Base-by-base conservation (phyloP, 768 basidiomycete species). In the Rhodosporidiobolus sp. region DNA sequence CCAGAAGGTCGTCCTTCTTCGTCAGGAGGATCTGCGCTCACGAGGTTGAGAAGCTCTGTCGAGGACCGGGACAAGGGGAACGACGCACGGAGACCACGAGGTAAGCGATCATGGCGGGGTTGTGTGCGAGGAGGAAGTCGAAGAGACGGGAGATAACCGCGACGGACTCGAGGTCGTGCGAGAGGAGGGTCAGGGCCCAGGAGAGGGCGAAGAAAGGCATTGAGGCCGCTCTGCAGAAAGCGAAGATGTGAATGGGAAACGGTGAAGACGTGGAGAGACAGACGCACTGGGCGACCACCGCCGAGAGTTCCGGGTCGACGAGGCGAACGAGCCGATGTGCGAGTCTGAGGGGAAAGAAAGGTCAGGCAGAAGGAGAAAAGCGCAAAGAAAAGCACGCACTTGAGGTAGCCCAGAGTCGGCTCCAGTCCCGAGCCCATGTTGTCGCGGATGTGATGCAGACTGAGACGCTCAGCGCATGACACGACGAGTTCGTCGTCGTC, bases 141-240 rank as follows among this genome's bases (percentile, higher is more conserved):
- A 84, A 84, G 32, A 83, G 77, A 28, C 83, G 74, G 34, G 82
- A 80, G 35, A 82, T 76, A 43, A 82, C 79, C 26, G 79, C 73
- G 7, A 82, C 72, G 14, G 79, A 80, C 67, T 82, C 80, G 65
- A 83, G 72, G 67, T 84, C 83, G 79, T 84, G 83, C 9, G 81
- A 80, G 73, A 84, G 82, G 24, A 84, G 75, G 19, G 82, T 83
- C 6, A 84, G 73, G 1, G 83, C 79, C 83, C 83, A 83, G 2
- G 83, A 83, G 1, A 84, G 76, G 0, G 83, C 82, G 69, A 84
- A 84, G 78, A 82, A 83, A 0, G 83, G 83, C 22, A 83, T 76
- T 16, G 82, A 80, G 0, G 82, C 81, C 17, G 81, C 81, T 45
- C 77, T 80, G 46, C 26, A 20, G 4, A 50, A 35, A 24, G 30